Evolutionary conservation across 306 rosid species (phyloP), one percentile per base, ranked within the genome.

Genomic region (Medicago truncatula): DNA sequence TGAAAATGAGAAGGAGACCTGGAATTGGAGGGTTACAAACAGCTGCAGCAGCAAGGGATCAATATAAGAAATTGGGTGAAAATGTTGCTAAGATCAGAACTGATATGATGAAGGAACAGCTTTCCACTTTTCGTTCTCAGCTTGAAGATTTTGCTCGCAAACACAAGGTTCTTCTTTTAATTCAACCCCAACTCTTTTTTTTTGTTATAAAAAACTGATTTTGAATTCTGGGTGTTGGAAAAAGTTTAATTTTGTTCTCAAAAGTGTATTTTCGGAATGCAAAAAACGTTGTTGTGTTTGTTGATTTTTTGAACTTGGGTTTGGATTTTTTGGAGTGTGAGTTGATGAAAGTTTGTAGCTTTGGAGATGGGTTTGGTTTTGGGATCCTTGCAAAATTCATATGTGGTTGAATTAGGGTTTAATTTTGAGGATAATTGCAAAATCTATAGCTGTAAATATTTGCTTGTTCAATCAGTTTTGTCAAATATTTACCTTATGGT

Each of bases 81-180:
- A 95, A 95, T 90, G 98, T 95, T 0, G 98, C 98, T 17, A 92
- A 90, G 89, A 85, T 95, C 62, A 83, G 97, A 85, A 90, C 97
- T 39, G 97, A 95, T 85, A 78, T 92, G 80, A 82, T 95, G 97
- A 92, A 90, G 87, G 98, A 90, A 47, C 99, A 95, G 74, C 99
- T 92, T 56, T 81, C 89, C 56, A 95, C 97, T 2, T 95, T 95
- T 76, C 95, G 96, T 31, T 85, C 91, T 49, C 99, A 95, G 83
- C 88, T 95, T 25, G 99, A 95, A 86, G 99, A 95, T 52, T 95
- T 95, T 50, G 97, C 99, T 68, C 92, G 97, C 31, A 95, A 95
- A 53, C 97, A 95, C 79, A 95, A 95, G 97, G 97, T 89, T 31
- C 0, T 3, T 17, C 3, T 50, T 28, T 49, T 39, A 6, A 72